A percentile compares a stretch with the other conserved stretches of the same genome.
phyloP scores from a whole-genome alignment of 1,139 yeast species.

The Petasospora fabianii region DNA sequence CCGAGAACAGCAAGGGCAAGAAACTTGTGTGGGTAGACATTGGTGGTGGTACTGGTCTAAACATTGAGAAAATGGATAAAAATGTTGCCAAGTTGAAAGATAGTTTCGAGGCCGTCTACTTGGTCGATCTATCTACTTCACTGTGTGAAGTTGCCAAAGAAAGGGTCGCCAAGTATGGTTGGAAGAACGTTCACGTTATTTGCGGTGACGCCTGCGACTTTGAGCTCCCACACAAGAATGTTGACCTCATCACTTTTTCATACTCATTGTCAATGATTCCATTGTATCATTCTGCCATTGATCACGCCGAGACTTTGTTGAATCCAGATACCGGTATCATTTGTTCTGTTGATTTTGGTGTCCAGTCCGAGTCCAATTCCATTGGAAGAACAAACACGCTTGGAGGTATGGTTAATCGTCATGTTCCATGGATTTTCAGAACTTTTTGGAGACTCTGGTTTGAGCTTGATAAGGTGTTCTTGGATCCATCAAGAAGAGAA shows the following conservation, averaged over 20 bases:
- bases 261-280: constrained; percentile 86
- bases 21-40: constrained; percentile 75
- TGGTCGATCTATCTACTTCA: constrained; percentile 75
- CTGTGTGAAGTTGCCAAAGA: constrained; percentile 66
- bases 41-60: constrained; percentile 86
- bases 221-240: constrained; percentile 39
- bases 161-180: constrained; percentile 50
- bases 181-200: constrained; percentile 65
- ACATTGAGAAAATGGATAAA: constrained; percentile 70
- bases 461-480: constrained; percentile 76
- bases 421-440: constrained; percentile 71
- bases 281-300: constrained; percentile 74
- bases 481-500: constrained; percentile 78
- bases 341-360: constrained; percentile 78
- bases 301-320: constrained; percentile 55
- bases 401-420: constrained; percentile 69
- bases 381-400: constrained; percentile 71
- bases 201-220: constrained; percentile 78
- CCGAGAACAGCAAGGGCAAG: constrained; percentile 20
- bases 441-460: constrained; percentile 88
- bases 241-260: constrained; percentile 71
- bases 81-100: constrained; percentile 43
- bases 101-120: constrained; percentile 61
- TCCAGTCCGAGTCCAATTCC: constrained; percentile 60
- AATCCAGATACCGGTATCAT: constrained; percentile 53